These are phyloP conservation scores for Geoglossum glabrum DNA, from an alignment of 495 filamentous ascomycete genomes.

Conservation along the genomic window DNA sequence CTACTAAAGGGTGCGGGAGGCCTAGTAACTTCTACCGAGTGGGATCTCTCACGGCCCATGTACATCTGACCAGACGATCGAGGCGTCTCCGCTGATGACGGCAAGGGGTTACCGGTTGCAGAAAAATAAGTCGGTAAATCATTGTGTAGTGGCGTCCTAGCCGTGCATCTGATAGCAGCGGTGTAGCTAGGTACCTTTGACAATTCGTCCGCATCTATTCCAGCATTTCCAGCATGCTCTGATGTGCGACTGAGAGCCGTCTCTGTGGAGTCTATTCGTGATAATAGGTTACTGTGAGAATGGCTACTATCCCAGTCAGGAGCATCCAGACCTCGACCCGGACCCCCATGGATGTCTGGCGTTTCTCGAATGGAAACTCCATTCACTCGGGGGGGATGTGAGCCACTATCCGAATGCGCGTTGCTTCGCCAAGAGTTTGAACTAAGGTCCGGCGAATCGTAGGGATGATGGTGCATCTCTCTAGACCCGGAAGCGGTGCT, in stretches of 20 bases:
- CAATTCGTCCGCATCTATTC: conserved; percentile 40
- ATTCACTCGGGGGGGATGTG: not conserved
- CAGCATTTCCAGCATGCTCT: conserved; percentile 42
- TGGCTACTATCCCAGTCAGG: not conserved
- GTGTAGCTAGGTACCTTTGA: conserved; percentile 64
- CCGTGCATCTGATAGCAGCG: conserved; percentile 45
- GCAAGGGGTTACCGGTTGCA: conserved; percentile 14
- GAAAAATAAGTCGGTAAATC: conserved; percentile 32
- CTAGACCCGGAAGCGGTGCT: conserved; percentile 30
- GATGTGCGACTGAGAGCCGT: conserved; percentile 34
- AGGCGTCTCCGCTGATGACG: not conserved
- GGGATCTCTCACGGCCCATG: no score
- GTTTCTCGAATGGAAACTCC: not conserved
- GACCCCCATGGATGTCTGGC: not conserved
- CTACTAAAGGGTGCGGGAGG: not conserved
- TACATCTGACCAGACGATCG: not conserved
- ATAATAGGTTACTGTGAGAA: not conserved
- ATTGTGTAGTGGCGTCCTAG: conserved; percentile 26
- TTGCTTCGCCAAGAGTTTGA: conserved; percentile 8
- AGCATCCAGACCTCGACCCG: not conserved
- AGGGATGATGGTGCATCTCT: conserved; percentile 41
- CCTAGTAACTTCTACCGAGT: no score
- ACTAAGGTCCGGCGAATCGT: conserved; percentile 30
- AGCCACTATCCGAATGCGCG: not conserved
- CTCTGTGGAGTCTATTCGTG: conserved; percentile 10